Evolutionary conservation across 306 rosid species (phyloP).

Genomic region (Medicago arabica): DNA sequence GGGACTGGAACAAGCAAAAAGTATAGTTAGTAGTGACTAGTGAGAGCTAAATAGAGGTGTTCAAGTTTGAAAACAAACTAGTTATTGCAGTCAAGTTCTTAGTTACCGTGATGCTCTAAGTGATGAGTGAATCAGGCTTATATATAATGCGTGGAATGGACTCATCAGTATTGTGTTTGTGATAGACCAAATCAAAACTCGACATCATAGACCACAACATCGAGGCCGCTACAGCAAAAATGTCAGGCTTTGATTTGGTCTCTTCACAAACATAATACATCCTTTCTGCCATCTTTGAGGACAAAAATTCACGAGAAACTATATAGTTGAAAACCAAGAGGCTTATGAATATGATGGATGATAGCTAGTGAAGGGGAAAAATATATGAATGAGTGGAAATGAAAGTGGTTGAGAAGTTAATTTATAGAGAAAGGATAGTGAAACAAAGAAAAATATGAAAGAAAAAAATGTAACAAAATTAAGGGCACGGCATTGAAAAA

Average conservation of each 20-base stretch:
- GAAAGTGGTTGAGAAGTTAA: slow-evolving; percentile 18
- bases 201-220: not conserved
- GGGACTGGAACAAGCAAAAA: not conserved
- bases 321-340: not conserved
- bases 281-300: not conserved
- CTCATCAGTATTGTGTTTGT: not conserved
- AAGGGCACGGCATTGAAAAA: no score
- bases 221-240: not conserved
- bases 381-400: slow-evolving; percentile 34
- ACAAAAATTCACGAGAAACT: not conserved
- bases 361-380: not conserved
- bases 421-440: slow-evolving; percentile 50
- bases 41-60: not conserved
- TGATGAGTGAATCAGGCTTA: not conserved
- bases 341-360: not conserved
- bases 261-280: slow-evolving; percentile 4
- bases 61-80: not conserved
- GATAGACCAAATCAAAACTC: not conserved
- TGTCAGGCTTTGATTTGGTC: not conserved
- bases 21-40: not conserved
- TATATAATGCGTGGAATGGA: not conserved
- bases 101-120: not conserved
- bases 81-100: not conserved
- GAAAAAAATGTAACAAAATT: not conserved
- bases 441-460: slow-evolving; percentile 12